Base-by-base conservation (phyloP, 2,329 filamentous ascomycete genomes). In the Mollisiaceae sp. region DNA sequence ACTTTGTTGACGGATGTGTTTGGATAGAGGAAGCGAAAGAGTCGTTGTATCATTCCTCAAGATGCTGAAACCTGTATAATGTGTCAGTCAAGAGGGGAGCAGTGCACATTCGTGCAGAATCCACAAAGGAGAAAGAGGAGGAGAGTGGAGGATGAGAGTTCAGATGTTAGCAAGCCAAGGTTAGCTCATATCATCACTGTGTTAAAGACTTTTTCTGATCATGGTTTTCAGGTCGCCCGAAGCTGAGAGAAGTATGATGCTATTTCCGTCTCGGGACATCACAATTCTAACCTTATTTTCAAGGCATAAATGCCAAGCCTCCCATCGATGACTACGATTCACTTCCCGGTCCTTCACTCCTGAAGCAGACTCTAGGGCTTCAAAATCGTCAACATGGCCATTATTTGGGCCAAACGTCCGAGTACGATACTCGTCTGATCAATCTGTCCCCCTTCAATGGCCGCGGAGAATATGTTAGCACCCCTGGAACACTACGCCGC, bases 361-460 rank as follows among this genome's bases (percentile, higher is more conserved):
- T 91, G 63, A 88, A 88, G 77, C 83, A 86, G 74, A 89, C 88
- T 18, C 82, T 94, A 63, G 91, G 91, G 67, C 84, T 94, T 69
- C 91, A 94, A 75, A 82, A 86, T 73, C 88, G 91, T 75, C 87
- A 90, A 66, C 91, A 90, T 77, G 91, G 90, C 78, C 89, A 92
- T 77, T 92, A 93, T 75, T 90, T 94, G 70, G 91, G 91, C 27
- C 86, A 90, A 65, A 94, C 91, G 55, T 92, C 91, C 52, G 90
- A 93, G 71, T 91, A 93, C 75, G 91, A 94, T 76, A 89, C 90
- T n/a, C 88, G 89, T 22, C 82, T 94, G 65, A 91, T 94, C 78
- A 91, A 91, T 72, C 84, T 94, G 32, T 93, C 91, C 20, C 85
- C 88, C 5, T 93, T 93, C 77, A 90, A 94, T 78, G 88, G 88